Evolutionary conservation across 1,284 basidiomycete genomes (phyloP).

Genomic region (Leccinum subspadiceum): DNA sequence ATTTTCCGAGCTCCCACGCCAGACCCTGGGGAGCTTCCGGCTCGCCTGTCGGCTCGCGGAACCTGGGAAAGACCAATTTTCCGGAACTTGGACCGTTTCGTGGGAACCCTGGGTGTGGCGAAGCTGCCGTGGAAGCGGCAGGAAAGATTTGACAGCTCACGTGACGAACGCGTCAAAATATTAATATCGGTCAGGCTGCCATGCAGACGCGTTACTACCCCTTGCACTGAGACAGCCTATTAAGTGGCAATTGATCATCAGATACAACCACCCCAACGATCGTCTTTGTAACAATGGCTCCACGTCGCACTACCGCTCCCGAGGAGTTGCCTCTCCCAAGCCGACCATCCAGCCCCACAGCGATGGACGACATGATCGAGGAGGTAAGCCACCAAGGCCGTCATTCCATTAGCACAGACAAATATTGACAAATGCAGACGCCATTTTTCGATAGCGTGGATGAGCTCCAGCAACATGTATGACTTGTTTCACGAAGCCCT

Average conservation of each 20-base stretch:
- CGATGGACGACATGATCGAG: slow-evolving; percentile 40
- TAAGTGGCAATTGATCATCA: too few species aligned
- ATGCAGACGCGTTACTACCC: background rate
- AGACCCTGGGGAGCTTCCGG: too few species aligned
- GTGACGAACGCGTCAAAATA: slow-evolving; percentile 21
- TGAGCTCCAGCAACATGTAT: slow-evolving; percentile 84
- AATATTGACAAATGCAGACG: slow-evolving; percentile 34
- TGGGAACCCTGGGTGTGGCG: too few species aligned
- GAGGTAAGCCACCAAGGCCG: slow-evolving; percentile 33
- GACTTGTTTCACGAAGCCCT: slow-evolving; percentile 20
- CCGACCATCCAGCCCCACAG: slow-evolving; percentile 38
- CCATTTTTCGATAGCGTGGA: slow-evolving; percentile 78
- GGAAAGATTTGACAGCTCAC: slow-evolving; percentile 9
- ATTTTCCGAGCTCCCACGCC: too few species aligned
- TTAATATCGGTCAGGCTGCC: background rate
- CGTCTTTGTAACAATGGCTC: slow-evolving; percentile 20
- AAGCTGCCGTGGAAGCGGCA: too few species aligned
- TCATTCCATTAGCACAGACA: background rate
- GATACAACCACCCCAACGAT: background rate
- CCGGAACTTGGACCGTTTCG: too few species aligned
- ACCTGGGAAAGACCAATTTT: too few species aligned
- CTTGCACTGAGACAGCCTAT: background rate
- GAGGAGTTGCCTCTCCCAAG: slow-evolving; percentile 37
- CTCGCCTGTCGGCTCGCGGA: too few species aligned
- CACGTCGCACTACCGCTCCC: slow-evolving; percentile 26